These are phyloP conservation scores for Geoglossum cookeanum DNA, from an alignment of 2,329 filamentous ascomycete genomes.

Conservation along the genomic window DNA sequence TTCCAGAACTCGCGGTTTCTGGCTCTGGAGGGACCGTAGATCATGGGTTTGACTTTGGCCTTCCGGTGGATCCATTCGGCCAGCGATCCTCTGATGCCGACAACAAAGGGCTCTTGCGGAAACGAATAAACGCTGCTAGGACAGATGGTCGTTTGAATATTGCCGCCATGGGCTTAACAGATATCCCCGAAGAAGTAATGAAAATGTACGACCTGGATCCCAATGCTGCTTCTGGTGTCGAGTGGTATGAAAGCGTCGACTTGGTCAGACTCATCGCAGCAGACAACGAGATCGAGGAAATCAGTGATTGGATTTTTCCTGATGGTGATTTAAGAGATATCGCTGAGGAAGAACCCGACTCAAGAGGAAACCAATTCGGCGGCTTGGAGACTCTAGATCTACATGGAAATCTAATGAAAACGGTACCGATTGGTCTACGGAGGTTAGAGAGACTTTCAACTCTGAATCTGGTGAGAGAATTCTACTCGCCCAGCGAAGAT, in stretches of 20 bases:
- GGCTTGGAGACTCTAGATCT: constrained; percentile 66
- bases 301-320: constrained; percentile 62
- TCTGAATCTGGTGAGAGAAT: constrained; percentile 52
- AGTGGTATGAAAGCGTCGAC: constrained; percentile 87
- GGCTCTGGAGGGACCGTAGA: constrained; percentile 7
- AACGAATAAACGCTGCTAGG: constrained; percentile 53
- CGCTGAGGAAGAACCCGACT: constrained; percentile 34
- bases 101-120: constrained; percentile 48
- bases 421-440: constrained; percentile 57
- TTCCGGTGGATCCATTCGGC: constrained; percentile 42
- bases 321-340: constrained; percentile 33
- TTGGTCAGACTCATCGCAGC: constrained; percentile 67
- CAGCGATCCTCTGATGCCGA: constrained; percentile 36
- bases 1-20: not conserved
- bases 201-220: constrained; percentile 75
- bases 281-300: constrained; percentile 65
- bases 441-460: constrained; percentile 55
- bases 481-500: not conserved
- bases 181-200: constrained; percentile 66
- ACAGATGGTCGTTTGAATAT: constrained; percentile 74
- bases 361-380: constrained; percentile 56
- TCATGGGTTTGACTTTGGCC: constrained; percentile 36
- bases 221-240: constrained; percentile 40
- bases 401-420: constrained; percentile 61
- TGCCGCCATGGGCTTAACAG: constrained; percentile 58